Evolutionary conservation across 805 yeast species (phyloP), one percentile per base, ranked within the genome.

Genomic region (Starmerella potacharoeniae): DNA sequence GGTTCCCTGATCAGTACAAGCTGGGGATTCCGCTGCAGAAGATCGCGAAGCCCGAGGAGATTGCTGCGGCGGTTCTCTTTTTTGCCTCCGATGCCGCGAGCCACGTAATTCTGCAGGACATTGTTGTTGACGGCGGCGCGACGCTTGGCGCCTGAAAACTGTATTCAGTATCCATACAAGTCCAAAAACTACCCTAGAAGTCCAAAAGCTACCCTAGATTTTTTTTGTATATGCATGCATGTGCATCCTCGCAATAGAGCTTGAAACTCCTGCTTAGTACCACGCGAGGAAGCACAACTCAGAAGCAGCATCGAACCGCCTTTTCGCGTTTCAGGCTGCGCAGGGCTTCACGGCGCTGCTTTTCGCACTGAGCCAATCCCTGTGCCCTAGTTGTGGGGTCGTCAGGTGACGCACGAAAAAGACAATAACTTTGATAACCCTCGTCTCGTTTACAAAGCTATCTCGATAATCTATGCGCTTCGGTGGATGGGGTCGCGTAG

Each of bases 121-220:
- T 57, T 14, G 60, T 57, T 5, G 55, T 55, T 34, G 60, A 57
- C 31, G 60, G 60, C n/a, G 60, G 60, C 3, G 60, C 60, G 4
- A 57, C 60, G 6, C 44, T 57, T 6, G 60, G 58, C 5, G 56
- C 58, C 6, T 55, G 43, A 31, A 10, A 7, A 10, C 35, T 33
- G 35, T 9, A 7, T 8, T 7, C 11, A 33, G 11, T 3, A 2
- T 10, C 11, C 35, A 2, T 33, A 33, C 35, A 8, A 10, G 35
- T 33, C 11, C 35, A 10, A 10, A 10, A 33, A 33, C 35, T 10
- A 33, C 35, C 35, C 35, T 22, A 22, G 22, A 22, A 22, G 35
- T 33, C 11, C 35, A 10, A 10, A 10, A 33, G 4, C 35, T 10
- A 33, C 35, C 35, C 35, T 22, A 22, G 22, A 22, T 2, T n/a